A percentile compares a stretch with the other conserved stretches of the same genome.
phyloP scores from a whole-genome alignment of 495 filamentous ascomycete species.

The Rhypophila decipiens region DNA sequence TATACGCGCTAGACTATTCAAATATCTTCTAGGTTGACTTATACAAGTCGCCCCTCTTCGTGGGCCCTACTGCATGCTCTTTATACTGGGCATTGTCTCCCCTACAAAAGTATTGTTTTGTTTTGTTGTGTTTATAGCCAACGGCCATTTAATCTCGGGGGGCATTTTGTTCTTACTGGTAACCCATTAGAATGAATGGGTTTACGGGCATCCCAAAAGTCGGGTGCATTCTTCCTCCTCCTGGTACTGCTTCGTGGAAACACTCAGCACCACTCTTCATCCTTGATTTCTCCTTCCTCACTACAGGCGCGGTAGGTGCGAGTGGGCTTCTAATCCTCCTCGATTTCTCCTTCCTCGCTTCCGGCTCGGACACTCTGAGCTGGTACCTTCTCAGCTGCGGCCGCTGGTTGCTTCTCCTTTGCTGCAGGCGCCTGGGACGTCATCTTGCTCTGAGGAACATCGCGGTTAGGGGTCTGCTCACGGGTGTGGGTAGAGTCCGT shows the following conservation, averaged over 20 bases:
- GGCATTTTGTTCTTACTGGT: too few species aligned
- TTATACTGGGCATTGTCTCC: too few species aligned
- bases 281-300: neutral
- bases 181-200: too few species aligned
- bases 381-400: slow-evolving; percentile 61
- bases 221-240: too few species aligned
- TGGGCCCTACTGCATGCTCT: too few species aligned
- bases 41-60: too few species aligned
- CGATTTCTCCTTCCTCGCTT: slow-evolving; percentile 97
- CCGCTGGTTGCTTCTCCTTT: slow-evolving; percentile 57
- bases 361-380: slow-evolving; percentile 64
- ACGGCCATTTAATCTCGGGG: too few species aligned
- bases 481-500: slow-evolving; percentile 42
- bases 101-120: too few species aligned
- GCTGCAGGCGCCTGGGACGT: slow-evolving; percentile 54
- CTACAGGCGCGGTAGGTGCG: neutral
- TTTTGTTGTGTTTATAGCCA: too few species aligned
- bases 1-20: too few species aligned
- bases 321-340: slow-evolving; percentile 61
- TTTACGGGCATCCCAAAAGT: too few species aligned
- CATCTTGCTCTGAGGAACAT: slow-evolving; percentile 48
- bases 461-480: slow-evolving; percentile 54
- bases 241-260: neutral
- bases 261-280: neutral
- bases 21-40: too few species aligned